Base-by-base conservation (phyloP, 2,329 filamentous ascomycete species). In the Truncatella angustata region DNA sequence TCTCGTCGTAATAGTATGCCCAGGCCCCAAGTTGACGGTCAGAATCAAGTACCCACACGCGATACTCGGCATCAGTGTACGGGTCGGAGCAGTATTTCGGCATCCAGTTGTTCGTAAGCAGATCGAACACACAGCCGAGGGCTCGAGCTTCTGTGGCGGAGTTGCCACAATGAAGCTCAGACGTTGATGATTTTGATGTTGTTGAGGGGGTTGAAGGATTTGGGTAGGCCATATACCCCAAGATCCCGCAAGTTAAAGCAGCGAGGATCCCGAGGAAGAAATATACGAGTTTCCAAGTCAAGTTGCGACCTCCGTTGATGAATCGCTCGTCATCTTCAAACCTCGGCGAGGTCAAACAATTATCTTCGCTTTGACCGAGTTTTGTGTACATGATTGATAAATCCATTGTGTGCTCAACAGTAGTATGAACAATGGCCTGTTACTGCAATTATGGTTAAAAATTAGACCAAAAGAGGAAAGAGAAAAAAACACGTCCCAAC, bases 61-160 rank as follows among this genome's bases (percentile, higher is more conserved):
- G 39, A n/a, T 43, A 43, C 23, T 43, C 39, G 39, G 20, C 39
- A 20, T 43, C 39, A 10, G 39, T 43, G 23, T 23, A 21, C 18
- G 39, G 39, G 23, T 43, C 39, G 39, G 39, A 21, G 39, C 39
- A 43, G 23, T 43, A 43, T 20, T 26, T 11, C 18, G 39, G 39
- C 39, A 43, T 43, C 39, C 39, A 43, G 39, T 43, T 43, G 39
- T 43, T 43, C 18, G 39, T 43, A 21, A 43, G 39, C n/a, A 43
- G 23, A n/a, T 43, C 39, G 24, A 43, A 43, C 18, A 43, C 39
- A 20, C 39, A 43, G n/a, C 39, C 39, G 39, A 20, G 12, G 18
- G 39, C 39, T 26, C 39, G 18, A 6, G 39, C 39, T 21, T 43
- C 14, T 12, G 39, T 23, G 10, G 39, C 20, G 18, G 39, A 23